Evolutionary conservation across 805 yeast genomes (phyloP).

Genomic region (Hanseniaspora lachancei): DNA sequence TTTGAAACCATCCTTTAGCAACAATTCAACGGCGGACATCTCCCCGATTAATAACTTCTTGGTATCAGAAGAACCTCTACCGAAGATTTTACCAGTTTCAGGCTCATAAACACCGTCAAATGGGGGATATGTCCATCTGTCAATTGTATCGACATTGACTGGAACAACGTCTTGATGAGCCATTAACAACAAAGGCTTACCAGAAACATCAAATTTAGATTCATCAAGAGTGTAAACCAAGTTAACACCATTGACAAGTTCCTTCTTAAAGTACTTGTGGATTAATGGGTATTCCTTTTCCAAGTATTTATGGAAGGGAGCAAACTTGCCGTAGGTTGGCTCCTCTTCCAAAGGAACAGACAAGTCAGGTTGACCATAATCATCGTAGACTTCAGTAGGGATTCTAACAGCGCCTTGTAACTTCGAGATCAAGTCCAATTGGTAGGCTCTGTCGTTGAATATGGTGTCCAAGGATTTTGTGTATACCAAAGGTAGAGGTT

Average conservation of each 20-base stretch:
- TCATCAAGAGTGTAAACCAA: slow-evolving; percentile 39
- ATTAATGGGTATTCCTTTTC: slow-evolving; percentile 38
- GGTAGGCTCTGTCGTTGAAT: slow-evolving; percentile 13
- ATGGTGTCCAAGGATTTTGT: slow-evolving; percentile 14
- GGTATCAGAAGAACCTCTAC: slow-evolving; percentile 56
- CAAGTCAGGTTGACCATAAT: slow-evolving; percentile 19
- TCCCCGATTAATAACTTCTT: slow-evolving; percentile 48
- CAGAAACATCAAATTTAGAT: slow-evolving; percentile 19
- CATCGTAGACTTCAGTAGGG: slow-evolving; percentile 46
- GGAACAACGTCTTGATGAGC: slow-evolving; percentile 72
- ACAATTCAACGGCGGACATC: slow-evolving; percentile 40
- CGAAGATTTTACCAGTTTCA: slow-evolving; percentile 33
- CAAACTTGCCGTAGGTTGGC: slow-evolving; percentile 14
- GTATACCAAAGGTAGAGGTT: slow-evolving; percentile 13
- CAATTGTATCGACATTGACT: slow-evolving; percentile 39
- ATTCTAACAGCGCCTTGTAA: slow-evolving; percentile 43
- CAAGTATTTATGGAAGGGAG: slow-evolving; percentile 36
- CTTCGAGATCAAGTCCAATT: slow-evolving; percentile 18
- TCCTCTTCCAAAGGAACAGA: slow-evolving; percentile 13
- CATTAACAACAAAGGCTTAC: slow-evolving; percentile 46
- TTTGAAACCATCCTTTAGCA: slow-evolving; percentile 31
- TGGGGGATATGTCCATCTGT: slow-evolving; percentile 49
- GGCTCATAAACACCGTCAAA: slow-evolving; percentile 50
- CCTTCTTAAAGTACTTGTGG: slow-evolving; percentile 32
- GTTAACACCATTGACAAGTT: slow-evolving; percentile 43